phyloP scores from a whole-genome alignment of 169 alveolate genomes.

The Plasmodium sp. region DNA sequence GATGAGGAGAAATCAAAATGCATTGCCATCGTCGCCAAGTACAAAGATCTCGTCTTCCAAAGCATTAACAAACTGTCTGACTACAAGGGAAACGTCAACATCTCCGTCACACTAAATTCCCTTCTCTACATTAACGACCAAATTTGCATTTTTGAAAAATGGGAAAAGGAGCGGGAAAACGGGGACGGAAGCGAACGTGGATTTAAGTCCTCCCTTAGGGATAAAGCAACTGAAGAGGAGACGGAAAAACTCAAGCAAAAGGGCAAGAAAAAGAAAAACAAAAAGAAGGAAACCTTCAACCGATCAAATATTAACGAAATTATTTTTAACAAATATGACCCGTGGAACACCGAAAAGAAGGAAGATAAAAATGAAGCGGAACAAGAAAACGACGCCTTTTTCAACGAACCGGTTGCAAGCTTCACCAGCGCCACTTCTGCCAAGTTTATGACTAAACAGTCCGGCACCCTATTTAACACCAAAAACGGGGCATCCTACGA shows the following conservation, averaged over 20 bases:
- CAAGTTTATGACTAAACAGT: neutral
- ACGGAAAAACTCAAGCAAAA: constrained; percentile 1
- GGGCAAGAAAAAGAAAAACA: constrained; percentile 39
- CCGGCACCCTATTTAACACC: neutral
- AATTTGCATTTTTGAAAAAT: constrained; percentile 29
- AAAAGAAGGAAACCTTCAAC: constrained; percentile 19
- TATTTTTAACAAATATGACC: constrained; percentile 71
- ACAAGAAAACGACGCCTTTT: neutral
- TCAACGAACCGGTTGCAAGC: neutral
- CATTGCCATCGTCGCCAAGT: constrained; percentile 20
- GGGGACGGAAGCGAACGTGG: neutral
- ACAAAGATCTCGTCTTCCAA: constrained; percentile 24
- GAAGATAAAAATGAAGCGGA: neutral
- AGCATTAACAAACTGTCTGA: constrained; percentile 61
- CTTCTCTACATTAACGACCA: constrained; percentile 71
- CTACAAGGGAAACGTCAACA: constrained; percentile 56
- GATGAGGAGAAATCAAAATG: constrained; percentile 57
- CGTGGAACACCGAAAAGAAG: constrained; percentile 67
- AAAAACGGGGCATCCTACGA: neutral
- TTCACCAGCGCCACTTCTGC: neutral
- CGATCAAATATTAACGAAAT: constrained; percentile 35
- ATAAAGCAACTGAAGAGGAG: neutral
- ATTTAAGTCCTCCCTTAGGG: neutral
- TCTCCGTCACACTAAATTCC: constrained; percentile 56
- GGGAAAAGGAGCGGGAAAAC: constrained; percentile 3